Base-by-base conservation (phyloP, 2,329 filamentous ascomycete genomes). In the Fusarium anguioides region DNA sequence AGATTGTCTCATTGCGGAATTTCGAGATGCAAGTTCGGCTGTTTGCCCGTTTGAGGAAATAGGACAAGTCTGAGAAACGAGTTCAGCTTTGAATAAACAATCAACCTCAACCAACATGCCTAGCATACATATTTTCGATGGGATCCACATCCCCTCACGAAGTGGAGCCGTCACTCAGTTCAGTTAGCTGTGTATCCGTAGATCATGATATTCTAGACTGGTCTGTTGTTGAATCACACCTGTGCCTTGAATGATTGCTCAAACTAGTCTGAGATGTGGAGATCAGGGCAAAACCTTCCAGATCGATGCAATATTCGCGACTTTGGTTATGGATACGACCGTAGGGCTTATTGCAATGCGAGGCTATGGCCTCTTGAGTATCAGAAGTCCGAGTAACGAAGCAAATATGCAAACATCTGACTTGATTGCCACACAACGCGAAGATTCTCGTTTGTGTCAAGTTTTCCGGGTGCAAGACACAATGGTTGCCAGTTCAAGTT, bases 201-300 rank as follows among this genome's bases (percentile, higher is more conserved):
- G 56, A 60, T 60, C 56, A 51, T 59, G 24, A 29, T n/a, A 29
- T 21, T 49, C 47, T 29, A 29, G 35, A 41, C 39, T 56, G 31
- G 54, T 42, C 47, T 33, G 39, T n/a, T 36, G 26, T 39, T 23
- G n/a, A 42, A 58, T 31, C n/a, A 27, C 20, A 35, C 26, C 27
- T 55, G 15, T 37, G 21, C 39, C 15, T 29, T 44, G 17, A 21
- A 33, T 29, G 29, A 46, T 26, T 24, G 17, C 11, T 44, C 6
- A n/a, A 23, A 12, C 37, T 45, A 51, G 20, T n/a, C 26, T 8
- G 12, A 45, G 29, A 31, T 29, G n/a, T 18, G 41, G 37, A 46
- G 27, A 46, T 24, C n/a, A 39, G 41, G 47, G 47, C 35, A 21
- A 42, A 41, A 18, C 4, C n/a, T 49, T 49, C 47, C 47, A 20